phyloP scores from a whole-genome alignment of 768 basidiomycete species.

The Boletus insuetus region DNA sequence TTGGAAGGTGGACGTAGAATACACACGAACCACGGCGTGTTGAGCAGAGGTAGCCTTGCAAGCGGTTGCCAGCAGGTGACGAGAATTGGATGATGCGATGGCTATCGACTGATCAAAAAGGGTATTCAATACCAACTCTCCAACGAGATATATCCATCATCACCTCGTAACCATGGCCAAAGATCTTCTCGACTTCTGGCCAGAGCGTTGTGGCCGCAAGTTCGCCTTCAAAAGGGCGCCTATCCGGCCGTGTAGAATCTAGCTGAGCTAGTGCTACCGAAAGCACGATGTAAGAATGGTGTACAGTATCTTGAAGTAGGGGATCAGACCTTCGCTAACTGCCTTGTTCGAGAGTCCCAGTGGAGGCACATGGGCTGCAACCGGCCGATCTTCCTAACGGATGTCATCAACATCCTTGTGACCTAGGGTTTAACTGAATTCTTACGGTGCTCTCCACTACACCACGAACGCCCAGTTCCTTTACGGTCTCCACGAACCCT shows the following conservation, averaged over 20 bases:
- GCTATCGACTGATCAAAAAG: constrained; percentile 62
- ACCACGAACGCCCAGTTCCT: constrained; percentile 46
- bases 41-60: constrained; percentile 87
- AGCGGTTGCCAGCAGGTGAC: constrained; percentile 76
- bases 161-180: constrained; percentile 97
- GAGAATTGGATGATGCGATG: constrained; percentile 69
- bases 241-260: constrained; percentile 15
- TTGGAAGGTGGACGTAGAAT: constrained; percentile 69
- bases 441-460: constrained; percentile 52
- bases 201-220: constrained; percentile 85
- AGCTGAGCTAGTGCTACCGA: constrained; percentile 16
- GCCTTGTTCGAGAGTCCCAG: constrained; percentile 95
- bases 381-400: constrained; percentile 57
- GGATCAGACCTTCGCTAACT: constrained; percentile 54
- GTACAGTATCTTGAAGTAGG: not conserved
- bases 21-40: constrained; percentile 86
- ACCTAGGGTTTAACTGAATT: not conserved
- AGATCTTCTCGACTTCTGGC: constrained; percentile 96
- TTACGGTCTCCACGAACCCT: constrained; percentile 68
- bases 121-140: not conserved
- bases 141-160: not conserved
- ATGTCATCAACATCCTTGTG: constrained; percentile 3
- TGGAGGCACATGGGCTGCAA: constrained; percentile 88
- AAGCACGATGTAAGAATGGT: not conserved
- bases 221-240: constrained; percentile 87